Evolutionary conservation across 352 stramenopile species (phyloP).

Genomic region (Globisporangium nagaii): DNA sequence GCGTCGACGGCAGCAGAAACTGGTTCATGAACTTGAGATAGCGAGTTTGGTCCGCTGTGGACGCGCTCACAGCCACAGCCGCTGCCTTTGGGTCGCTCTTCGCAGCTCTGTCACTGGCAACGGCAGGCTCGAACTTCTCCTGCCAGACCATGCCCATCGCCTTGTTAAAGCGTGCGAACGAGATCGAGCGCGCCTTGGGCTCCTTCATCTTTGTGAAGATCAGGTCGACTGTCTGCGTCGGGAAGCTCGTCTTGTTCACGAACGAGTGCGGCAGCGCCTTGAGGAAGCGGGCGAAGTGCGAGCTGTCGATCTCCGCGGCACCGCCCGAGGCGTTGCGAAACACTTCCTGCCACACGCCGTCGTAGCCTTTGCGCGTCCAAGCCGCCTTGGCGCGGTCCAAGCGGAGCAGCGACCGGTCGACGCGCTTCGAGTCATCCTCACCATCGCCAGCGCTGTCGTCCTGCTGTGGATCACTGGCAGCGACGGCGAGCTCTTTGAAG

Average conservation of each 20-base stretch:
- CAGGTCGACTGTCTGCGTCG: slow-evolving; percentile 47
- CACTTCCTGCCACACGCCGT: slow-evolving; percentile 65
- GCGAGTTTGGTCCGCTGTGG: slow-evolving; percentile 18
- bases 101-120: not conserved
- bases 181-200: slow-evolving; percentile 52
- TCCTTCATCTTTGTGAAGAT: slow-evolving; percentile 79
- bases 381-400: slow-evolving; percentile 21
- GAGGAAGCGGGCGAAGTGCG: slow-evolving; percentile 54
- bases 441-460: not conserved
- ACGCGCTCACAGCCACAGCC: not conserved
- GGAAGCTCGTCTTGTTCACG: slow-evolving; percentile 53
- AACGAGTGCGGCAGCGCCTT: slow-evolving; percentile 55
- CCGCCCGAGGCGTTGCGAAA: slow-evolving; percentile 45
- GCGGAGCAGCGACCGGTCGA: slow-evolving; percentile 37
- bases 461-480: not conserved
- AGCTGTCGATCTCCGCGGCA: slow-evolving; percentile 56
- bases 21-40: slow-evolving; percentile 65
- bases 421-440: slow-evolving; percentile 13
- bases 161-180: slow-evolving; percentile 58
- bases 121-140: slow-evolving; percentile 33
- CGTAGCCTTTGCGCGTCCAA: slow-evolving; percentile 54
- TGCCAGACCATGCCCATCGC: slow-evolving; percentile 54
- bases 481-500: slow-evolving; percentile 22
- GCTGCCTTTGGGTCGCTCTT: slow-evolving; percentile 1
- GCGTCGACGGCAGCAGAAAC: slow-evolving; percentile 51